Evolutionary conservation across 306 rosid genomes (phyloP).

Genomic region (Rubus idaeus): DNA sequence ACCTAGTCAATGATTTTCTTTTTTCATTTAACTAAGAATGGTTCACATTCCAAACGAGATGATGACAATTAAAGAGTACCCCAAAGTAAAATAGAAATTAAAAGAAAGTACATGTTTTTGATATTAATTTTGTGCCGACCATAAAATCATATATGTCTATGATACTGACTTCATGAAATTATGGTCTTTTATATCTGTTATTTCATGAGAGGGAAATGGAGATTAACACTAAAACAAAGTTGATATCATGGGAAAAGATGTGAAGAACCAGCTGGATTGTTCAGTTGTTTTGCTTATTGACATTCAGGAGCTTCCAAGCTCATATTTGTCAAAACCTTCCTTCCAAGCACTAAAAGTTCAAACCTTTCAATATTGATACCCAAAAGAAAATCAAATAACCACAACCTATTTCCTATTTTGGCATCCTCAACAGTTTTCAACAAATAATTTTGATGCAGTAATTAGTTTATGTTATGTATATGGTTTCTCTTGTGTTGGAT

Average conservation of each 20-base stretch:
- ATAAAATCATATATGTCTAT: neutral
- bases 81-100: neutral
- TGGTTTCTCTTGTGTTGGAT: no score
- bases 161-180: neutral
- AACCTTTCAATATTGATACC: no score
- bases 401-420: neutral
- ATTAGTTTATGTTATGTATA: neutral
- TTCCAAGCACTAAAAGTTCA: neutral
- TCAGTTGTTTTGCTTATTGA: neutral
- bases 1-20: neutral
- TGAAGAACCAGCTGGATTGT: neutral
- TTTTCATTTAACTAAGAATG: neutral
- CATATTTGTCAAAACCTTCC: neutral
- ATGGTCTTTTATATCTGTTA: neutral
- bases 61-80: neutral
- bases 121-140: neutral
- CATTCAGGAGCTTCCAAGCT: neutral
- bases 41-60: neutral
- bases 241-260: neutral
- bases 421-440: neutral
- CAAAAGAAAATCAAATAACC: no score
- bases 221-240: neutral
- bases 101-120: neutral
- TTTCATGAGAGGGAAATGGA: neutral
- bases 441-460: neutral